Base-by-base conservation (phyloP, 2,329 filamentous ascomycete genomes). In the Pseudophaeomoniella oleicola region DNA sequence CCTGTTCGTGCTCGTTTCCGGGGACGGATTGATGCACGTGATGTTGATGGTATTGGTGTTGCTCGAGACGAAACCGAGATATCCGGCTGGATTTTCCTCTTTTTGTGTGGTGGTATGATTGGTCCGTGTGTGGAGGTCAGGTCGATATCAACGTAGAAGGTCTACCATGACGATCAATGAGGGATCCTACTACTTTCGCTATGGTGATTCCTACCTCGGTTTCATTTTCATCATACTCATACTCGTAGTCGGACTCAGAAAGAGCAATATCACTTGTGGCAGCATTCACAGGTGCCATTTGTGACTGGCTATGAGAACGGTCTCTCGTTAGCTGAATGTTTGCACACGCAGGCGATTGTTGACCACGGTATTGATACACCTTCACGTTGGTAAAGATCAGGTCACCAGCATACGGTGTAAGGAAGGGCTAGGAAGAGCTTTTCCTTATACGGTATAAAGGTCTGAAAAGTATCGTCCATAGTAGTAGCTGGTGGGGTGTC, bases 111-210 rank as follows among this genome's bases (percentile, higher is more conserved):
- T 15, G 52, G 46, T 11, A 56, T 55, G 18, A 58, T 50, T 19
- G 46, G 50, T n/a, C 58, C 55, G 38, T 63, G 57, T 37, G 53
- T 48, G 27, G 63, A 59, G 17, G 60, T 69, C 19, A 78, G 55
- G 50, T 78, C 74, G 40, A 78, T 56, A 30, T 71, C 72, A 37
- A 78, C 60, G 49, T 72, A 75, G 46, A 74, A 67, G 38, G 68
- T 66, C 60, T 77, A 37, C 19, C 17, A 27, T 16, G 6, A 37
- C 31, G 19, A 34, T 16, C 16, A 39, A 39, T 41, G 30, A 32
- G 35, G 6, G n/a, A 9, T 9, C 9, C 22, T 27, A 27, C 22
- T 9, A 27, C n/a, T n/a, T 27, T n/a, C 22, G 9, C 22, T 27
- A 6, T 27, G 22, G 22, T 6, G n/a, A 5, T 31, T 35, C 44